Evolutionary conservation across 2,329 filamentous ascomycete species (phyloP).

Genomic region (Fusarium floridanum): DNA sequence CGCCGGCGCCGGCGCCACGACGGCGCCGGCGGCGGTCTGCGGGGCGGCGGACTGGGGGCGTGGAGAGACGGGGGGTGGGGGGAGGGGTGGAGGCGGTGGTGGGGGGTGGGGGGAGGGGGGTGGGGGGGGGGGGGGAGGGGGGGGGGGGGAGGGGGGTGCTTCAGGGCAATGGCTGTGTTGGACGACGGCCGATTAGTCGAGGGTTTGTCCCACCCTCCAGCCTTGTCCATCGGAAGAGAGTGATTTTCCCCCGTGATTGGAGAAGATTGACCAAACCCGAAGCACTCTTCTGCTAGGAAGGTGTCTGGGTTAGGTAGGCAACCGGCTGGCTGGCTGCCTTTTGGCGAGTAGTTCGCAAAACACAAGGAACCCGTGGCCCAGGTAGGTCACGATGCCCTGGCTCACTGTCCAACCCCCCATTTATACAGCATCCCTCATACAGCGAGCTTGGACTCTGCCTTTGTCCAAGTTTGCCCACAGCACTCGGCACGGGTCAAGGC

Average conservation of each 20-base stretch:
- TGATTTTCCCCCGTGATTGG: neutral
- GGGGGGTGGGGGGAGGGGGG: too few species aligned
- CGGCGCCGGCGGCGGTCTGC: too few species aligned
- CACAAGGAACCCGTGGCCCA: neutral
- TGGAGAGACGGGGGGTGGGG: too few species aligned
- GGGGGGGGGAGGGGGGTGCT: too few species aligned
- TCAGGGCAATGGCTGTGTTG: too few species aligned
- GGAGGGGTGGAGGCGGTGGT: too few species aligned
- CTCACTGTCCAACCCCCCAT: neutral
- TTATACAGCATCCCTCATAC: neutral
- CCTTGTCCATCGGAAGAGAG: neutral
- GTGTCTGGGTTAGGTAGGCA: neutral
- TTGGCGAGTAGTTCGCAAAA: neutral
- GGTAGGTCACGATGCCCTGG: neutral
- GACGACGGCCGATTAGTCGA: neutral
- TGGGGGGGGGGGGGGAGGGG: too few species aligned
- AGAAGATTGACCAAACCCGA: too few species aligned
- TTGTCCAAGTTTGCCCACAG: neutral
- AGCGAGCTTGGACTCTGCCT: neutral
- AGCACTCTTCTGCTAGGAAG: neutral
- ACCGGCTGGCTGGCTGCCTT: neutral
- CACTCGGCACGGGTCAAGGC: neutral
- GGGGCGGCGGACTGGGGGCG: too few species aligned
- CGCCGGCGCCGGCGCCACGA: too few species aligned
- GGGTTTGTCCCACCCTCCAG: neutral